Evolutionary conservation across 306 rosid genomes (phyloP).

Genomic region (Carpinus viminea): DNA sequence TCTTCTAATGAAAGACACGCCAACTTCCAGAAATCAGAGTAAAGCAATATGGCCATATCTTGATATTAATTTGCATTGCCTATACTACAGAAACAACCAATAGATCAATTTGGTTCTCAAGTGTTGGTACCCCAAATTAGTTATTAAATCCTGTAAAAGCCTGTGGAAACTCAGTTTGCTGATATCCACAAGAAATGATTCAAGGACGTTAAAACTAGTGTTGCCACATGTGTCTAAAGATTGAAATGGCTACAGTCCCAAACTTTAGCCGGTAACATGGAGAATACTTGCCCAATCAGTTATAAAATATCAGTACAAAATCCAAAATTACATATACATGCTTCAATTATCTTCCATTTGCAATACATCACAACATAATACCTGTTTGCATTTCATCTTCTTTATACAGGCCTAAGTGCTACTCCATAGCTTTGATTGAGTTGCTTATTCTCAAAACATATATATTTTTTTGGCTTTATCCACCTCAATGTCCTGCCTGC

Average conservation of each 20-base stretch:
- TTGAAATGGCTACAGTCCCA: background rate
- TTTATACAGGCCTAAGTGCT: too few relatives aligned
- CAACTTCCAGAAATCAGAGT: background rate
- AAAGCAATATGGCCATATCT: background rate
- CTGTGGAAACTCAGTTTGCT: background rate
- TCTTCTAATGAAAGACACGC: background rate
- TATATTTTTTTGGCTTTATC: background rate
- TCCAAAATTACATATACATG: background rate
- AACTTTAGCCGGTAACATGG: background rate
- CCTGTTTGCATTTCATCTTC: too few relatives aligned
- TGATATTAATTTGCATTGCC: background rate
- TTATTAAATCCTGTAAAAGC: background rate
- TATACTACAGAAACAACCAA: background rate
- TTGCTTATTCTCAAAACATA: background rate
- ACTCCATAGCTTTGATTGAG: background rate
- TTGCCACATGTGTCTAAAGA: background rate
- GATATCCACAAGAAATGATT: background rate
- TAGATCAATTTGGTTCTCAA: background rate
- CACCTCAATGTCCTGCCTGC: background rate
- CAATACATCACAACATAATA: background rate
- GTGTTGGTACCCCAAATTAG: background rate
- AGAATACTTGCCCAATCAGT: background rate
- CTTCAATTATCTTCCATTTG: background rate
- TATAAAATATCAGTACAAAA: background rate
- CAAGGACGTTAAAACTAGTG: background rate